Evolutionary conservation across 1,284 basidiomycete species (phyloP).

Genomic region (Cutaneotrichosporon dermatis): DNA sequence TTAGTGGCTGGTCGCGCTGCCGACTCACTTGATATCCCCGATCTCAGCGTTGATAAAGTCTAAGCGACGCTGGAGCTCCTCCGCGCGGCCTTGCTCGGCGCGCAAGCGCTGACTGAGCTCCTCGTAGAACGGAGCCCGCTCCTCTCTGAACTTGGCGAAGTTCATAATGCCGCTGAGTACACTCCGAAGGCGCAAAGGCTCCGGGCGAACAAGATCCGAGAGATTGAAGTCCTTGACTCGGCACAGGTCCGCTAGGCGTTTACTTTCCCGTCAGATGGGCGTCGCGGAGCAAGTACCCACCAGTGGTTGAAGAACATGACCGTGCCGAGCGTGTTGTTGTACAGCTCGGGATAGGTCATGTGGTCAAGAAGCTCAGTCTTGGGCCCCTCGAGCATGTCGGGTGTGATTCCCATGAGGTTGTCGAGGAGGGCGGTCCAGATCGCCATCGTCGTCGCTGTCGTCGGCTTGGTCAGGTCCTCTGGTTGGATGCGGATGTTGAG

Average conservation of each 20-base stretch:
- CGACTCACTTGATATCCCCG: conserved; percentile 59
- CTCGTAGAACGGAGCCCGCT: conserved; percentile 24
- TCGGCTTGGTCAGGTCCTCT: conserved; percentile 67
- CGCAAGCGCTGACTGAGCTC: conserved; percentile 13
- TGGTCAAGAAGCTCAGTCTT: conserved; percentile 57
- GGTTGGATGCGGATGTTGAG: conserved; percentile 53
- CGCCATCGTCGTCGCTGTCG: conserved; percentile 60
- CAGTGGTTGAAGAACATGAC: conserved; percentile 65
- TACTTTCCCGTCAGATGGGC: conserved; percentile 25
- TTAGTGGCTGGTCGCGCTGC: too few relatives aligned
- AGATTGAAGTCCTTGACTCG: conserved; percentile 70
- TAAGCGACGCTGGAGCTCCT: conserved; percentile 53
- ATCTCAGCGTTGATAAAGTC: conserved; percentile 57
- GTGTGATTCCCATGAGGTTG: conserved; percentile 62
- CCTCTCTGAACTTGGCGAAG: conserved; percentile 70
- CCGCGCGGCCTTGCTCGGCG: neutral
- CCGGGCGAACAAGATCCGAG: conserved; percentile 67
- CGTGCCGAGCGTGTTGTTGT: conserved; percentile 56
- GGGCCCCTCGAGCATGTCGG: conserved; percentile 60
- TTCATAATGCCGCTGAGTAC: conserved; percentile 85
- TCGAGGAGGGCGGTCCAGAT: conserved; percentile 56
- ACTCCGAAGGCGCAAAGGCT: conserved; percentile 63
- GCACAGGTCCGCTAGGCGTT: conserved; percentile 61
- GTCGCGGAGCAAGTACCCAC: conserved; percentile 54
- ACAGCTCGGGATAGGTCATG: conserved; percentile 57